Evolutionary conservation across 768 basidiomycete species (phyloP).

Genomic region (Tephrocybe sp.): DNA sequence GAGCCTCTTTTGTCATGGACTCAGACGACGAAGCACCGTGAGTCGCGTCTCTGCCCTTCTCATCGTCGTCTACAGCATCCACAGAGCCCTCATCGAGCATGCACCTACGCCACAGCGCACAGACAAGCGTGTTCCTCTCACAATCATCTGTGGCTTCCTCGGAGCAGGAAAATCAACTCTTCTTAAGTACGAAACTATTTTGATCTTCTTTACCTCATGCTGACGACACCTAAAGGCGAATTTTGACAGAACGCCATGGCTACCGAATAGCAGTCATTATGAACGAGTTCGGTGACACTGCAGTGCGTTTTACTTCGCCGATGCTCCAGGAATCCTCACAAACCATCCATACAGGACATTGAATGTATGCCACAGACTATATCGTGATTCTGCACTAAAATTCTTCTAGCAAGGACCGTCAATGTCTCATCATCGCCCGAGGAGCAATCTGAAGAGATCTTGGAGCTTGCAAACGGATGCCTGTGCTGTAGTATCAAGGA

Average conservation of each 20-base stretch:
- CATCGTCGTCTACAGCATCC: not conserved
- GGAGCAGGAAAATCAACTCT: constrained; percentile 95
- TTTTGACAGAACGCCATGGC: constrained; percentile 91
- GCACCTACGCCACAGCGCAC: constrained; percentile 5
- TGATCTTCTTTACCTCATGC: not conserved
- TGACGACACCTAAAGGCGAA: constrained; percentile 53
- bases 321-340: constrained; percentile 3
- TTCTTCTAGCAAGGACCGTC: constrained; percentile 72
- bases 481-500: constrained; percentile 99
- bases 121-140: constrained; percentile 66
- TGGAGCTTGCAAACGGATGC: constrained; percentile 95
- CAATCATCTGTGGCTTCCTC: constrained; percentile 93
- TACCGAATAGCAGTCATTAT: constrained; percentile 97
- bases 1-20: constrained; percentile 32
- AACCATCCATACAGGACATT: constrained; percentile 65
- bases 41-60: constrained; percentile 18
- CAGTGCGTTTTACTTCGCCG: constrained; percentile 49
- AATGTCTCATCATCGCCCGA: constrained; percentile 76
- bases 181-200: constrained; percentile 55
- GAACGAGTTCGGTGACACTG: constrained; percentile 98
- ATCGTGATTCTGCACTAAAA: constrained; percentile 7
- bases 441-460: constrained; percentile 76
- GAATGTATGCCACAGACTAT: constrained; percentile 60
- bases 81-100: constrained; percentile 28
- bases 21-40: constrained; percentile 64